A percentile compares a stretch with the other conserved stretches of the same genome.
Conservation (phyloP, 2,329 filamentous ascomycete genomes). For the Colletotrichum coccodes region DNA sequence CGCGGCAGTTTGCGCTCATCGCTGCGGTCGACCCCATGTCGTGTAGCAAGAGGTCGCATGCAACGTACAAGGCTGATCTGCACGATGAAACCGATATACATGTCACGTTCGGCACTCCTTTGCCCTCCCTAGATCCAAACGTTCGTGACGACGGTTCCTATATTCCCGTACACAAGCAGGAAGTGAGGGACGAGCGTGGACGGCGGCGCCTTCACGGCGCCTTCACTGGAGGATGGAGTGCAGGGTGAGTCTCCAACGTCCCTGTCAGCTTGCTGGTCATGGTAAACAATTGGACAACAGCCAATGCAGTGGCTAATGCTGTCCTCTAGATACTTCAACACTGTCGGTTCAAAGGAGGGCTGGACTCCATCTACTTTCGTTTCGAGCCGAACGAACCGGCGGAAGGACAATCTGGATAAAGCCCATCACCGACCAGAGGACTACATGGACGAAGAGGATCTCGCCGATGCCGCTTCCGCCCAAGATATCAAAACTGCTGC, state of each 20-base stretch:
- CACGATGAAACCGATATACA: slow-evolving; percentile 76
- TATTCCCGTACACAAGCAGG: slow-evolving; percentile 97
- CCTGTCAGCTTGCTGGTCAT: slow-evolving; percentile 36
- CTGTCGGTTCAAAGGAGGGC: slow-evolving; percentile 97
- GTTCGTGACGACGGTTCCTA: slow-evolving; percentile 91
- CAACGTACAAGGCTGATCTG: slow-evolving; percentile 80
- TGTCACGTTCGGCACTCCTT: slow-evolving; percentile 83
- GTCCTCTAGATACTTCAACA: slow-evolving; percentile 87
- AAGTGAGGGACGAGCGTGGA: slow-evolving; percentile 92
- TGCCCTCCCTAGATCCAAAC: slow-evolving; percentile 81
- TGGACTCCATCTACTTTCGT: slow-evolving; percentile 94
- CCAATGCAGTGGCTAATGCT: slow-evolving; percentile 40
- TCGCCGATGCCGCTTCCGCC: slow-evolving; percentile 85
- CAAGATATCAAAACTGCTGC: slow-evolving; percentile 78
- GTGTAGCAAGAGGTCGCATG: slow-evolving; percentile 76
- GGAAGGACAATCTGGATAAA: slow-evolving; percentile 68
- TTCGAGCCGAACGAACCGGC: slow-evolving; percentile 84
- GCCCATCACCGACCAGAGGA: slow-evolving; percentile 78
- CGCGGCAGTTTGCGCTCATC: not conserved
- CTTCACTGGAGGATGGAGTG: slow-evolving; percentile 96
- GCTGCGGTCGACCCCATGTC: not conserved
- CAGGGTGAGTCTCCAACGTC: slow-evolving; percentile 72
- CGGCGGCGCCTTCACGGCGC: slow-evolving; percentile 93
- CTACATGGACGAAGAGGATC: slow-evolving; percentile 98
- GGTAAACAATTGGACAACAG: not conserved